Evolutionary conservation across 2,329 filamentous ascomycete genomes (phyloP), one percentile per base, ranked within the genome.

Genomic region (Microdochium paspali): DNA sequence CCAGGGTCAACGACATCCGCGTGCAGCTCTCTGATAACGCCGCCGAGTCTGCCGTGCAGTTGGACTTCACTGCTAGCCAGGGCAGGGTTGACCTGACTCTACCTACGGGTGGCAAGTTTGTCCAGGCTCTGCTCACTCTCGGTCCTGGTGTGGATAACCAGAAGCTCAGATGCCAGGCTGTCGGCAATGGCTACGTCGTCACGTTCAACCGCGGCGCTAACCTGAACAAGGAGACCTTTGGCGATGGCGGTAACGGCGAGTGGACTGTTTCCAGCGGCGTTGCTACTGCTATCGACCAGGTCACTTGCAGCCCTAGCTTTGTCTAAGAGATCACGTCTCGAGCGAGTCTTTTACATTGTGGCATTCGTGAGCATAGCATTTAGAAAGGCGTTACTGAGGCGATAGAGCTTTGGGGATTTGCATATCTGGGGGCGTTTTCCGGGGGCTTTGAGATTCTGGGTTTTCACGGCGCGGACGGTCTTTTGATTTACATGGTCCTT

Each of bases 161-260:
- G 56, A 54, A 10, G 50, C 47, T 40, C 35, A 20, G 35, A 6
- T 40, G 35, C 31, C 45, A 53, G 43, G 57, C 58, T 46, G 47
- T 62, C 42, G 57, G 59, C 51, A 58, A 56, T 46, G 59, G 54
- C 45, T 21, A 47, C 10, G 59, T 57, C 20, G 45, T 28, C 2
- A 59, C 61, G 51, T 62, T 62, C 51, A 62, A 62, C 51, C 58
- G 58, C 4, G 60, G 60, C 45, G 56, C 49, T 46, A 62, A 59
- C 44, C 47, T 55, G 21, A 59, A 48, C 54, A 55, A 40, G 35
- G 35, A 40, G 35, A 40, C 35, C 4, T 20, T 40, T 12, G 35
- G 35, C 18, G 35, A 40, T 18, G 35, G 35, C 18, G 35, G 35
- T 20, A 40, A 40, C 18, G 35, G 35, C 35, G 35, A 20, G 35